phyloP scores from a whole-genome alignment of 1,284 basidiomycete species.

The Termitomyces sp. region DNA sequence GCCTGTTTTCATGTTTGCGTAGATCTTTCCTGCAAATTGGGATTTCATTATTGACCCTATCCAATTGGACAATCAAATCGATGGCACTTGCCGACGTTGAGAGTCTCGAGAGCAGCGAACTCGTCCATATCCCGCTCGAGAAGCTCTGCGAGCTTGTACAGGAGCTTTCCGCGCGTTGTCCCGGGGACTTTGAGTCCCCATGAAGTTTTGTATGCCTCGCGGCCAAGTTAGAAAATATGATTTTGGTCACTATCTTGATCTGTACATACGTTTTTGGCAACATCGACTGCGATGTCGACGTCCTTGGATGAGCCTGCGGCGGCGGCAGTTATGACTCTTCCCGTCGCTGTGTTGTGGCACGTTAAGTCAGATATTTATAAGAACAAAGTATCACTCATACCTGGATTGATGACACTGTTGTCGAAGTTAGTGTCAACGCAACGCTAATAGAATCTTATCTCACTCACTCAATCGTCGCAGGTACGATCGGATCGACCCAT shows the following conservation, averaged over 20 bases:
- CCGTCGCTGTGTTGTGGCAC: slow-evolving; percentile 39
- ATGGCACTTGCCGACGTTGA: slow-evolving; percentile 50
- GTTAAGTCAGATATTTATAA: not conserved
- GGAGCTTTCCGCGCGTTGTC: slow-evolving; percentile 52
- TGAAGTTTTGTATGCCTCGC: slow-evolving; percentile 43
- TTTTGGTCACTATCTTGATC: not conserved
- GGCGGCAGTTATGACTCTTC: slow-evolving; percentile 58
- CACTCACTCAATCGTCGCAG: slow-evolving; percentile 18
- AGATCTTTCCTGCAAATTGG: slow-evolving; percentile 40
- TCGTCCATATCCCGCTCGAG: slow-evolving; percentile 68
- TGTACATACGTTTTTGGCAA: slow-evolving; percentile 53
- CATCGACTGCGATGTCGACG: slow-evolving; percentile 67
- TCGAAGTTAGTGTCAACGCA: not conserved
- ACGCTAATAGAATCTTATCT: not conserved
- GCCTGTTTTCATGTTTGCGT: slow-evolving; percentile 39
- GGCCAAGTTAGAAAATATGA: not conserved
- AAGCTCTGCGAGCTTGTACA: slow-evolving; percentile 66
- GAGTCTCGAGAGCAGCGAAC: slow-evolving; percentile 65
- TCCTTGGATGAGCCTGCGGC: slow-evolving; percentile 61
- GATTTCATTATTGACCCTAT: not conserved
- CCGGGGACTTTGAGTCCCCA: slow-evolving; percentile 67
- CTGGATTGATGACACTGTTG: slow-evolving; percentile 15
- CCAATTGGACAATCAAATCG: not conserved
- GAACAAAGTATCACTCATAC: not conserved
- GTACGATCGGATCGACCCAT: slow-evolving; percentile 19